Conservation (phyloP, 441 rosid genomes). For the Pelargonium australe region DNA sequence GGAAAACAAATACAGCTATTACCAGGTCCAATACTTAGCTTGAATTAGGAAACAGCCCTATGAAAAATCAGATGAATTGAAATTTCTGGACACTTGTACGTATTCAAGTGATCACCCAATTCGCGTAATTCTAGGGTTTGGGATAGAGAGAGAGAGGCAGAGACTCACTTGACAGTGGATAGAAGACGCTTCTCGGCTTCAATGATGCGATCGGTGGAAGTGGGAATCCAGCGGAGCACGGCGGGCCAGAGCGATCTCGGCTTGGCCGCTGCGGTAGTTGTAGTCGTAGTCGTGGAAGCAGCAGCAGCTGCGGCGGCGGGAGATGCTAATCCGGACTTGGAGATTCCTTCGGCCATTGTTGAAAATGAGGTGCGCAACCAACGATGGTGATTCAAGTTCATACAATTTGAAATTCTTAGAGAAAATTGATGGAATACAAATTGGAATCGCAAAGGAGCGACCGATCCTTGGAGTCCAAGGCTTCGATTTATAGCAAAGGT, state of each 20-base stretch:
- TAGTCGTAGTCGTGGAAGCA: too few relatives aligned
- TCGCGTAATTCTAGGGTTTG: background rate
- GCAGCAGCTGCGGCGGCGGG: constrained; percentile 33
- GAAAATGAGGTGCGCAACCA: too few relatives aligned
- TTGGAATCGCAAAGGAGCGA: too few relatives aligned
- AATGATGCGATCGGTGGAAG: constrained; percentile 82
- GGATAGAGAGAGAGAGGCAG: constrained; percentile 11
- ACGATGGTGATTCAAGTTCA: too few relatives aligned
- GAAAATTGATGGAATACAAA: too few relatives aligned
- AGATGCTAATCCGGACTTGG: constrained; percentile 28
- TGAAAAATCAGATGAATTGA: background rate
- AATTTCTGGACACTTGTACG: background rate
- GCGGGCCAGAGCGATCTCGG: constrained; percentile 72
- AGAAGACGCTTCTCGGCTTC: constrained; percentile 96
- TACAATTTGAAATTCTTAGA: too few relatives aligned
- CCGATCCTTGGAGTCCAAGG: too few relatives aligned
- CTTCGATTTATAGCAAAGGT: too few relatives aligned
- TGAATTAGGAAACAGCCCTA: background rate
- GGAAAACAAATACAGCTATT: background rate
- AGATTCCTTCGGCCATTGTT: constrained; percentile 65
- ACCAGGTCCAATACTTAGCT: background rate
- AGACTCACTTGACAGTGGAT: constrained; percentile 56
- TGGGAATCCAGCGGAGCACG: constrained; percentile 92
- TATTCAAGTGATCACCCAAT: constrained; percentile 1
- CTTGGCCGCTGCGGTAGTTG: constrained; percentile 26